These are phyloP conservation scores for Singerocomus rubriflavus DNA, from an alignment of 1,284 basidiomycete species.

Conservation along the genomic window DNA sequence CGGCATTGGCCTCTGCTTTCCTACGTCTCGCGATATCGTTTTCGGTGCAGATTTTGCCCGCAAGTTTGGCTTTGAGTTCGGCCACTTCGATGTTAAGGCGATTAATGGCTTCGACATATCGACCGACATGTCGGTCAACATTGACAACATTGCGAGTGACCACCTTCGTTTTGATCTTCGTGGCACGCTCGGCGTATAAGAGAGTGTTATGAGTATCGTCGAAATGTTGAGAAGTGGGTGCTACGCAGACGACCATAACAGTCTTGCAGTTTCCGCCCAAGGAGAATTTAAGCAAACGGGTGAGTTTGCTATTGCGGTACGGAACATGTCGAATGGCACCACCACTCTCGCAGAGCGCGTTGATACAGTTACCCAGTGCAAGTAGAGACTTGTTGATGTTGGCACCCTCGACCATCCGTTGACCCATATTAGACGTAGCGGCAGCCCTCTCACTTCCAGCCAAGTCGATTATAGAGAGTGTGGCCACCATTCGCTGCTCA, in stretches of 20 bases:
- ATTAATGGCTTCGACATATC: constrained; percentile 93
- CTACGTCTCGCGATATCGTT: constrained; percentile 61
- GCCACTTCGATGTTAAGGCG: constrained; percentile 79
- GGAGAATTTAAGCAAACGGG: constrained; percentile 92
- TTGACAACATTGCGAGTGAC: constrained; percentile 91
- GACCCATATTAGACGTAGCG: constrained; percentile 95
- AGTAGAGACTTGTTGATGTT: constrained; percentile 98
- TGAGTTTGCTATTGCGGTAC: constrained; percentile 96
- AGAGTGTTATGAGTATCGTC: constrained; percentile 98
- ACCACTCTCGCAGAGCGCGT: constrained; percentile 89
- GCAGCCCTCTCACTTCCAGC: constrained; percentile 95
- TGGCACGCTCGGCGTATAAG: constrained; percentile 92
- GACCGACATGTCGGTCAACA: constrained; percentile 88
- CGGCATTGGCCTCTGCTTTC: constrained; percentile 62
- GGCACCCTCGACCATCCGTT: constrained; percentile 94
- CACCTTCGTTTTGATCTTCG: constrained; percentile 95
- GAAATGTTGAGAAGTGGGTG: constrained; percentile 91
- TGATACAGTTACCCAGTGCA: constrained; percentile 94
- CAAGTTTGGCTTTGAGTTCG: constrained; percentile 83
- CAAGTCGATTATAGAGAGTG: constrained; percentile 93
- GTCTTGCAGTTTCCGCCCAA: constrained; percentile 98
- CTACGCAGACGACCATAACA: constrained; percentile 96
- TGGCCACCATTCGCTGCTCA: constrained; percentile 80
- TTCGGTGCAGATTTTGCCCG: constrained; percentile 63
- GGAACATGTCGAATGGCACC: constrained; percentile 85